Base-by-base conservation (phyloP, 108 stramenopile genomes). In the Stephanodiscus triporus region DNA sequence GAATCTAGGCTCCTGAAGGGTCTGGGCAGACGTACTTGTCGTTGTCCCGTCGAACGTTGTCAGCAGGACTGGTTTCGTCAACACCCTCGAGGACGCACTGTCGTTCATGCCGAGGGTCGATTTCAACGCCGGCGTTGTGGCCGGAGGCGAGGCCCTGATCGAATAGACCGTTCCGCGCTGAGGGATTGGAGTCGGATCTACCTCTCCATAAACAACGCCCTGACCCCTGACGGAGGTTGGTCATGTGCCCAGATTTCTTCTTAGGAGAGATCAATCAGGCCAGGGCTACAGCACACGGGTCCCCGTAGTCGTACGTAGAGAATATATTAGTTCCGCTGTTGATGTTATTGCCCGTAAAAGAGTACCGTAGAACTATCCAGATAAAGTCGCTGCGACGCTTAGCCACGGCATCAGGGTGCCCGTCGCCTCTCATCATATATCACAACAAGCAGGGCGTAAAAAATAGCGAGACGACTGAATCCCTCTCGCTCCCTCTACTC, bases 281-380 rank as follows among this genome's bases (percentile, higher is more conserved):
- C 93, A 96, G 66, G 95, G 95, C 23, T 94, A 13, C 95, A 94
- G 71, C 95, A 96, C 73, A n/a, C n/a, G n/a, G n/a, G n/a, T n/a
- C n/a, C n/a, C n/a, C n/a, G n/a, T n/a, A n/a, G n/a, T n/a, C n/a
- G n/a, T n/a, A n/a, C n/a, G n/a, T n/a, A n/a, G n/a, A n/a, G n/a
- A n/a, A n/a, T n/a, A n/a, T n/a, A n/a, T n/a, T n/a, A n/a, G n/a
- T n/a, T n/a, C n/a, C n/a, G n/a, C n/a, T n/a, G n/a, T n/a, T n/a
- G n/a, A n/a, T n/a, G n/a, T n/a, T n/a, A n/a, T n/a, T n/a, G n/a
- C n/a, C n/a, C n/a, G n/a, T n/a, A n/a, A n/a, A n/a, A n/a, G n/a
- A n/a, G n/a, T n/a, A n/a, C n/a, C n/a, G n/a, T n/a, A n/a, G n/a
- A n/a, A n/a, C n/a, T n/a, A n/a, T n/a, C n/a, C n/a, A n/a, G n/a